These are phyloP conservation scores for Stephania yunnanensis DNA, from an alignment of 164 flowering plant genomes.

Conservation along the genomic window DNA sequence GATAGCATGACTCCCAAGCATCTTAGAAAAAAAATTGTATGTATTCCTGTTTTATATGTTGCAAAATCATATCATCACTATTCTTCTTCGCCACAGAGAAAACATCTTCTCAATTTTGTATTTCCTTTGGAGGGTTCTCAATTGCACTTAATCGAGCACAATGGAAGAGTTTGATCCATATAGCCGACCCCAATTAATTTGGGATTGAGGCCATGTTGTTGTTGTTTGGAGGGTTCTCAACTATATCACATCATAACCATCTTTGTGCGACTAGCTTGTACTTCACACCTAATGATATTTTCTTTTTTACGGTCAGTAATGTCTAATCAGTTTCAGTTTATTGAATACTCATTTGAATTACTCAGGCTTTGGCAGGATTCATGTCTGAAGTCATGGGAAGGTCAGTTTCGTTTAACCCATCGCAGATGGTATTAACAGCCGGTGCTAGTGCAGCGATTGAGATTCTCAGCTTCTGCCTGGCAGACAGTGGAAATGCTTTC, in stretches of 20 bases:
- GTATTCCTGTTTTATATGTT: not conserved
- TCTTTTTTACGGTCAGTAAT: not conserved
- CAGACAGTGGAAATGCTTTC: conserved; percentile 92
- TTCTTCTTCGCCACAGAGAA: not conserved
- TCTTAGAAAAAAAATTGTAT: not conserved
- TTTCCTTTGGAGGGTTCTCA: not conserved
- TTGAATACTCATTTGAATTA: not conserved
- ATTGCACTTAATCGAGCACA: not conserved
- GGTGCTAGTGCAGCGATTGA: conserved; percentile 88
- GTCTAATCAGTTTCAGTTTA: not conserved
- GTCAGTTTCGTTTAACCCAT: conserved; percentile 52
- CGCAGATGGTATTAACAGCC: conserved; percentile 68
- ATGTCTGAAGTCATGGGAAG: conserved; percentile 60
- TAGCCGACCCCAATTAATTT: too few relatives aligned
- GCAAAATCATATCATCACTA: not conserved
- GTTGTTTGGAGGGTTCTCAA: not conserved
- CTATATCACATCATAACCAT: not conserved
- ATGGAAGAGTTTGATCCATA: too few relatives aligned
- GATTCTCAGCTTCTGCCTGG: conserved; percentile 82
- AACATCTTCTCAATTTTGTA: not conserved
- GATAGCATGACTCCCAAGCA: not conserved
- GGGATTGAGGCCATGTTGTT: too few relatives aligned
- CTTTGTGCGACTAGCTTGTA: not conserved
- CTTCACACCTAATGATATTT: not conserved
- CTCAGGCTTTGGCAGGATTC: conserved; percentile 81